phyloP scores from a whole-genome alignment of 805 yeast genomes.

The Ogataea nitratoaversa region DNA sequence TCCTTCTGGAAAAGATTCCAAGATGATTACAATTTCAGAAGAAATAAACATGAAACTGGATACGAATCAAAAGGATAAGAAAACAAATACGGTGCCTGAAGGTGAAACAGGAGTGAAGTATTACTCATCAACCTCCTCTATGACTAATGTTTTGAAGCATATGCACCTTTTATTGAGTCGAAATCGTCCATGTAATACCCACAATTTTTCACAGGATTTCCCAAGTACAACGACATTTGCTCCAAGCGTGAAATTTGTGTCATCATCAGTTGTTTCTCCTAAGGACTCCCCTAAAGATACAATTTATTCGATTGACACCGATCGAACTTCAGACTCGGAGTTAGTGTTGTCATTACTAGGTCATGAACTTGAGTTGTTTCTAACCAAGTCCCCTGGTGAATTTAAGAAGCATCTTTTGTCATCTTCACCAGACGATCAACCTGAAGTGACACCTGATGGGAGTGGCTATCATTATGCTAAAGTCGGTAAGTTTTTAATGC shows the following conservation, averaged over 20 bases:
- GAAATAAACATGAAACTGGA: slow-evolving; percentile 11
- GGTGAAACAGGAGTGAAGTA: too few relatives aligned
- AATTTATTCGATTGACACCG: slow-evolving; percentile 65
- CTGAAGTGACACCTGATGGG: slow-evolving; percentile 3
- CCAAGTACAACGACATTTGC: slow-evolving; percentile 35
- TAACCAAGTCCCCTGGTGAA: slow-evolving; percentile 56
- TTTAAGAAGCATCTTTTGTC: slow-evolving; percentile 37
- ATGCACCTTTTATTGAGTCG: slow-evolving; percentile 69
- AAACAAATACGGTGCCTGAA: too few relatives aligned
- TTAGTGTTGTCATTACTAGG: slow-evolving; percentile 72
- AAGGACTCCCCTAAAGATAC: slow-evolving; percentile 16
- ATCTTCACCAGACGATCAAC: slow-evolving; percentile 4
- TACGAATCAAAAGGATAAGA: too few relatives aligned
- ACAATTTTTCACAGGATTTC: slow-evolving; percentile 41
- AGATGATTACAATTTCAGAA: slow-evolving; percentile 45
- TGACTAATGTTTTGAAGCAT: slow-evolving; percentile 74
- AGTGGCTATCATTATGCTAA: slow-evolving; percentile 65
- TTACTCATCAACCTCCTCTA: slow-evolving; percentile 81
- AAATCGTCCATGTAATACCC: slow-evolving; percentile 48
- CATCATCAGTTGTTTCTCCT: slow-evolving; percentile 52
- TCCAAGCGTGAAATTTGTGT: slow-evolving; percentile 45
- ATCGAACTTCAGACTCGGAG: slow-evolving; percentile 62
- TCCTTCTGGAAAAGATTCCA: slow-evolving; percentile 62
- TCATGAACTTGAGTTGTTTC: slow-evolving; percentile 68
- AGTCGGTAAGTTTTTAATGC: slow-evolving; percentile 64